These are phyloP conservation scores for Rhizophagus sp. DNA, from an alignment of 192 early-diverging fungal species.

Conservation along the genomic window DNA sequence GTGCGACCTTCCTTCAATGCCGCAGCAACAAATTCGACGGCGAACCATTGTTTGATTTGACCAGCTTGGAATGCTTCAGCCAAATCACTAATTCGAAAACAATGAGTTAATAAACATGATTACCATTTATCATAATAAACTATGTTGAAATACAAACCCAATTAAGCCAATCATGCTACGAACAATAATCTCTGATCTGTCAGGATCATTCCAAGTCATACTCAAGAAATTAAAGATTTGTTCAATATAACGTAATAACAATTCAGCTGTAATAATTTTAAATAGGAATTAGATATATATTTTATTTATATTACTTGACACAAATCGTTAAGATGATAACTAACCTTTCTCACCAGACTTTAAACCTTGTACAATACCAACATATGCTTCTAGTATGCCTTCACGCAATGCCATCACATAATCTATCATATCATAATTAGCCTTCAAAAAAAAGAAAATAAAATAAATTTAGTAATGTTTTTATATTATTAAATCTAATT, in stretches of 20 bases:
- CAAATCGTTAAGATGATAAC: background rate
- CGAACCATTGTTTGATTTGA: constrained; percentile 65
- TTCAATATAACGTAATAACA: constrained; percentile 62
- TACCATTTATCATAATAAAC: background rate
- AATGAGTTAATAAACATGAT: background rate
- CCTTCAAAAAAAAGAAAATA: constrained; percentile 31
- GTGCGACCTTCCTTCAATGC: constrained; percentile 81
- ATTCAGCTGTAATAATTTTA: constrained; percentile 50
- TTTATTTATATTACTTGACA: background rate
- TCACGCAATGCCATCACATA: constrained; percentile 84
- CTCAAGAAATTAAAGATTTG: constrained; percentile 81
- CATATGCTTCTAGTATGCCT: constrained; percentile 92
- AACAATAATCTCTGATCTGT: constrained; percentile 67
- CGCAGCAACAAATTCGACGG: constrained; percentile 70
- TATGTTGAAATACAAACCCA: constrained; percentile 48
- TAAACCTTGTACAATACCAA: constrained; percentile 94
- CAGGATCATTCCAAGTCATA: constrained; percentile 61
- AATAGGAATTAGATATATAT: background rate
- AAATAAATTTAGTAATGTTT: background rate
- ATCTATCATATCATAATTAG: constrained; percentile 81
- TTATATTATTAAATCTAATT: background rate
- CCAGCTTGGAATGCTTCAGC: constrained; percentile 86
- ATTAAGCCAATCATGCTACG: constrained; percentile 85
- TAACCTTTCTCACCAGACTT: constrained; percentile 72
- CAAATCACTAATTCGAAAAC: constrained; percentile 66